These are phyloP conservation scores for Talaromyces sp. DNA, from an alignment of 2,329 filamentous ascomycete genomes.

Conservation along the genomic window DNA sequence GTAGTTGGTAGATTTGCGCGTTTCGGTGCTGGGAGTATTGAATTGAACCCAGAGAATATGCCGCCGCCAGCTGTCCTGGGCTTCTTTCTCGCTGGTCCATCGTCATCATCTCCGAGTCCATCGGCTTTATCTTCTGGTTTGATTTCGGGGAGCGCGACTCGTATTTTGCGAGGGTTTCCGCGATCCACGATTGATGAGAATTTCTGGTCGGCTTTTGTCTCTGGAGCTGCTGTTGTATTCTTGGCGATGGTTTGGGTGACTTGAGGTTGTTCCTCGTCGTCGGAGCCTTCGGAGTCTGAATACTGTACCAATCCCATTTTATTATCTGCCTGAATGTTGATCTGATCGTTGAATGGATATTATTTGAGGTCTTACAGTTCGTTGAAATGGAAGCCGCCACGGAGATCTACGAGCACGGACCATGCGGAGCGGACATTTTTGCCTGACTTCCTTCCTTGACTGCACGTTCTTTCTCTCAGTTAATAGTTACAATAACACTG, in stretches of 20 bases:
- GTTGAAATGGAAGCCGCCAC: background rate
- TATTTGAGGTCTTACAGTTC: background rate
- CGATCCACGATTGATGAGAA: conserved; percentile 79
- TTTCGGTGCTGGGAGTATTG: conserved; percentile 81
- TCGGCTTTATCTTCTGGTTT: conserved; percentile 32
- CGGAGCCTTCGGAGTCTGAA: conserved; percentile 70
- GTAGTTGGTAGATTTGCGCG: conserved; percentile 24
- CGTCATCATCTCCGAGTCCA: conserved; percentile 39
- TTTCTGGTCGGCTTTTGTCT: conserved; percentile 29
- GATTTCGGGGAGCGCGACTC: conserved; percentile 66
- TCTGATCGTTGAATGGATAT: background rate
- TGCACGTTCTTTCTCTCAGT: background rate
- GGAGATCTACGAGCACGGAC: conserved; percentile 7
- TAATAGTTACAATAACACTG: background rate
- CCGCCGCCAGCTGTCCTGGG: conserved; percentile 59
- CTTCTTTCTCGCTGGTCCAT: conserved; percentile 65
- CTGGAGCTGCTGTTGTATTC: conserved; percentile 20
- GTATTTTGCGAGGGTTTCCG: conserved; percentile 75
- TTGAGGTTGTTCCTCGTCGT: conserved; percentile 48
- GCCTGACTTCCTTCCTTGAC: background rate
- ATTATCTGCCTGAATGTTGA: background rate
- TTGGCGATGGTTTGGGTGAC: conserved; percentile 18
- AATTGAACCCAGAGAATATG: conserved; percentile 75
- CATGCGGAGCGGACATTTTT: conserved; percentile 11
- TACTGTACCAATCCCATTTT: conserved; percentile 75